Conservation (phyloP, 1,139 yeast species). For the Taiozyma sp. region DNA sequence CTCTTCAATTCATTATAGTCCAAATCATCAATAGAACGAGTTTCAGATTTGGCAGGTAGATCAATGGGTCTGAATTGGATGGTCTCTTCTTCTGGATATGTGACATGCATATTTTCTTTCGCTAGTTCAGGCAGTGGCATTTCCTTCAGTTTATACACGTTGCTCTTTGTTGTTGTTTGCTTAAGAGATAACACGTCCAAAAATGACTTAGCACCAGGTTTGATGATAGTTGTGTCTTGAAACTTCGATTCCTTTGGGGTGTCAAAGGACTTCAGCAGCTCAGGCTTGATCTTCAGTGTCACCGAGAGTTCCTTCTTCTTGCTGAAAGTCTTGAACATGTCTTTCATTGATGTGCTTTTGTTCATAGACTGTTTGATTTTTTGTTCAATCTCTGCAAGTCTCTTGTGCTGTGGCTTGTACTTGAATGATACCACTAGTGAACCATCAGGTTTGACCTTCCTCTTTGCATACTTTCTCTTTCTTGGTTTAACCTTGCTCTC, state of each 20-base stretch:
- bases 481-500: neutral
- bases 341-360: slow-evolving; percentile 30
- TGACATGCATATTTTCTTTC: slow-evolving; percentile 13
- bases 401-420: slow-evolving; percentile 15
- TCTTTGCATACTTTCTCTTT: neutral
- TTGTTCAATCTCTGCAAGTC: slow-evolving; percentile 31
- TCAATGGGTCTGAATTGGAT: slow-evolving; percentile 3
- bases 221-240: slow-evolving; percentile 9
- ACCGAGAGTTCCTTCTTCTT: slow-evolving; percentile 18
- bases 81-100: slow-evolving; percentile 1
- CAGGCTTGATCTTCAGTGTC: slow-evolving; percentile 21
- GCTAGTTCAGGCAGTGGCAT: slow-evolving; percentile 10
- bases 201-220: slow-evolving; percentile 7
- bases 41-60: neutral
- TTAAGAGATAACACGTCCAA: slow-evolving; percentile 7
- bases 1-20: neutral
- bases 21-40: neutral
- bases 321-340: slow-evolving; percentile 27
- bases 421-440: slow-evolving; percentile 14
- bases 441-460: neutral
- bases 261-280: slow-evolving; percentile 6
- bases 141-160: slow-evolving; percentile 18
- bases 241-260: slow-evolving; percentile 4
- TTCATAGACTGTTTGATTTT: slow-evolving; percentile 24
- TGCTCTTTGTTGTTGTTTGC: slow-evolving; percentile 5